A percentile compares a stretch with the other conserved stretches of the same genome.
These are phyloP conservation scores for Salvia splendens DNA, from an alignment of 257 asterid species.

Conservation along the genomic window DNA sequence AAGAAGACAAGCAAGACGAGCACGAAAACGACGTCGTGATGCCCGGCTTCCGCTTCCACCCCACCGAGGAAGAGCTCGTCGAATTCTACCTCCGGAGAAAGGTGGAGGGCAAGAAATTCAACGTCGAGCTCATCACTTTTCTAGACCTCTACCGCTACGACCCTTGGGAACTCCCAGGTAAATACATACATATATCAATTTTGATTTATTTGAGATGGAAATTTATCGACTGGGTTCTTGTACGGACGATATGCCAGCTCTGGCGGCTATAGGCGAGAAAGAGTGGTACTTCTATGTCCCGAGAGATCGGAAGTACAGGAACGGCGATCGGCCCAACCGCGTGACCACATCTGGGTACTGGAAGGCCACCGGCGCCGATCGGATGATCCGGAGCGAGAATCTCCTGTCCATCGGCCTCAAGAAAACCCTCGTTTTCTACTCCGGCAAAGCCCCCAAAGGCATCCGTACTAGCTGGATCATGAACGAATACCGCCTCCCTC, in stretches of 20 bases:
- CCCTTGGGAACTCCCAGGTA: constrained; percentile 99
- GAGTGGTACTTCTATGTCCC: constrained; percentile 99
- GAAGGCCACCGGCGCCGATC: constrained; percentile 98
- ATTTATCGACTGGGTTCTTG: background rate
- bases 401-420: constrained; percentile 74
- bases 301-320: constrained; percentile 83
- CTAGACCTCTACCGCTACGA: constrained; percentile 95
- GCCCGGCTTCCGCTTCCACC: constrained; percentile 98
- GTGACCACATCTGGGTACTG: constrained; percentile 96
- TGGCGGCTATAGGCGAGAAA: constrained; percentile 98
- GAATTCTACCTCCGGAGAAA: constrained; percentile 98
- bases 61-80: constrained; percentile 93
- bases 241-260: constrained; percentile 39
- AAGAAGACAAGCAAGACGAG: constrained; percentile 49
- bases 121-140: constrained; percentile 89
- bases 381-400: constrained; percentile 77
- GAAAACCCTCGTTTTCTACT: constrained; percentile 97
- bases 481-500: constrained; percentile 93
- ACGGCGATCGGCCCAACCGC: constrained; percentile 94
- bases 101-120: constrained; percentile 98
- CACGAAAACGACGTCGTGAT: constrained; percentile 88
- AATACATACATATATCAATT: background rate
- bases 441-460: constrained; percentile 98
- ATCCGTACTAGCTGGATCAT: constrained; percentile 92
- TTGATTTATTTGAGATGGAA: too few relatives aligned